Base-by-base conservation (phyloP, 2,329 filamentous ascomycete species). In the Cytospora chrysosperma region DNA sequence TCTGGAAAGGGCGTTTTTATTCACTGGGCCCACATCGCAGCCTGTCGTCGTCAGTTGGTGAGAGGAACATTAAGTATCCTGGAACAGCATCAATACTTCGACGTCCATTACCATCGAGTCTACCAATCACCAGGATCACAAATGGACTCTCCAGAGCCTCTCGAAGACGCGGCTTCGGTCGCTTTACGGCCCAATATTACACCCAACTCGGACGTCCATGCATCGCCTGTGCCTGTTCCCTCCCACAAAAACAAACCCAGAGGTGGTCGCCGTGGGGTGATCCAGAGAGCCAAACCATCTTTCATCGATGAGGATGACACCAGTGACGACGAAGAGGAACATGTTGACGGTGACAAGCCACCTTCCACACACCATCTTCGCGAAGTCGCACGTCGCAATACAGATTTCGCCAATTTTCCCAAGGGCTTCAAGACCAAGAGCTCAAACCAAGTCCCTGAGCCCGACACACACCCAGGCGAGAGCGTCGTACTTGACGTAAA, bases 281-380 rank as follows among this genome's bases (percentile, higher is more conserved):
- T 26, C 8, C 63, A 56, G 40, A 56, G 56, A 30, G 55, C 63
- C 13, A 65, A 65, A 13, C 27, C 59, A 10, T 56, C 63, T 0
- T 65, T 54, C 37, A 43, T 62, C 17, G 51, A 51, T 15, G 51
- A 51, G 13, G 24, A 37, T 10, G 30, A 56, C 3, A 15, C 40
- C 6, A 5, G 32, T 15, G 32, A 49, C 3, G 54, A 32, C 15
- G 15, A 40, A 9, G 28, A 43, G 2, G 24, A 55, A 5, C 28
- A n/a, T 30, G 15, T 8, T 2, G 19, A 28, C 2, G 28, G 19
- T 3, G 7, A 8, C 19, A 47, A 24, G n/a, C 40, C 10, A 3
- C n/a, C 8, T 8, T 21, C 4, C 4, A 47, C 3, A 21, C 40
- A 1, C 8, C 40, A 6, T 21, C 8, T 3, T 9, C n/a, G 10